Evolutionary conservation across 108 stramenopile genomes (phyloP).

Genomic region (Conticribra weissflogii): DNA sequence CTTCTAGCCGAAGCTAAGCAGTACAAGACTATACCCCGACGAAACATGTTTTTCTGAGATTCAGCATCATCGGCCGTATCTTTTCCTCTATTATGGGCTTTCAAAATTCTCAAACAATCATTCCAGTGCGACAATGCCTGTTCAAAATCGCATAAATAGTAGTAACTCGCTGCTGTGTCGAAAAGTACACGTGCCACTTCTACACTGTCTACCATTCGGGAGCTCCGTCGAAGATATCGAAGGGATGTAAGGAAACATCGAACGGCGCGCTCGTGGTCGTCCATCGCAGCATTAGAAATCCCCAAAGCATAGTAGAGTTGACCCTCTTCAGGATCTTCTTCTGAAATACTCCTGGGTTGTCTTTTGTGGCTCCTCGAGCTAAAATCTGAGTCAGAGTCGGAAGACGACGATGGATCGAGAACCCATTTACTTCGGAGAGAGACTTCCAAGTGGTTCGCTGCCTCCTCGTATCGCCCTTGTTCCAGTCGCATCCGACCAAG

Average conservation of each 20-base stretch:
- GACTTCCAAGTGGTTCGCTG: conserved; percentile 37
- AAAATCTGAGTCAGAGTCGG: conserved; percentile 45
- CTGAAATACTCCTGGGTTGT: conserved; percentile 10
- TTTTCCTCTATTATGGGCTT: conserved; percentile 7
- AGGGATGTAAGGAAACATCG: conserved; percentile 49
- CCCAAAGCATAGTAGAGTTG: conserved; percentile 48
- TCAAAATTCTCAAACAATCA: conserved; percentile 42
- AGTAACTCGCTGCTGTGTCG: conserved; percentile 53
- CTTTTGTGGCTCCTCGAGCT: conserved; percentile 27
- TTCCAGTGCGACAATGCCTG: conserved; percentile 40
- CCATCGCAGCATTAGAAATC: conserved; percentile 41
- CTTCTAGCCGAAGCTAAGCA: conserved; percentile 23
- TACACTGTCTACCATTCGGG: conserved; percentile 38
- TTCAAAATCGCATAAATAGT: conserved; percentile 49
- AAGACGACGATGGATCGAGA: conserved; percentile 44
- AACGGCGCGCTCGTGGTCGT: conserved; percentile 53
- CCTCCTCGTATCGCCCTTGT: conserved; percentile 34
- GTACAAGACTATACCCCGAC: conserved; percentile 36
- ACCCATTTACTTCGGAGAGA: conserved; percentile 40
- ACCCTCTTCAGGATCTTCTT: conserved; percentile 45
- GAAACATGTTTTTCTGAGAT: conserved; percentile 4
- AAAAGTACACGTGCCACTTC: conserved; percentile 45
- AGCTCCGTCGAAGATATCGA: conserved; percentile 35
- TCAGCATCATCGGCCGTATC: neutral
- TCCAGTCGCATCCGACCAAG: conserved; percentile 27